Percentiles rank a stretch among this genome's conserved stretches.
These are phyloP conservation scores for Trametes cingulata DNA, from an alignment of 768 basidiomycete species.

Conservation along the genomic window DNA sequence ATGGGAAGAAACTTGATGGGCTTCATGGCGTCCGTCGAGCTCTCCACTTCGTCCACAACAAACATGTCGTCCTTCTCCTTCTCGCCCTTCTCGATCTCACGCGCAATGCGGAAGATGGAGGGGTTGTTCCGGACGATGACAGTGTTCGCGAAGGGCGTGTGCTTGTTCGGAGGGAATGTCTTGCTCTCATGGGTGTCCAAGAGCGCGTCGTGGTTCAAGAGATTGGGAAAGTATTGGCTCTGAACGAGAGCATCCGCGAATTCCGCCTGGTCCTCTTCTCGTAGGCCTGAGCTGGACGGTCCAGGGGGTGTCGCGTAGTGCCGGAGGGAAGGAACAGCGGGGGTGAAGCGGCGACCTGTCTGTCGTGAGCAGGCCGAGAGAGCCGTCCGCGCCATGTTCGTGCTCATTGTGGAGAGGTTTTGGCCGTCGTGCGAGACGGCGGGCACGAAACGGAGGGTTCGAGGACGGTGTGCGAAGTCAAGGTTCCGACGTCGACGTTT, in stretches of 20 bases:
- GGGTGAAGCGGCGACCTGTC: not conserved
- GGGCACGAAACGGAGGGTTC: not conserved
- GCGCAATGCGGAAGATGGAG: constrained; percentile 55
- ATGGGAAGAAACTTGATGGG: constrained; percentile 40
- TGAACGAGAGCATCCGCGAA: constrained; percentile 1
- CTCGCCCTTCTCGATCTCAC: constrained; percentile 34
- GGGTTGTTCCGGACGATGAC: constrained; percentile 71
- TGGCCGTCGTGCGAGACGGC: not conserved
- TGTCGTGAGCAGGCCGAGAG: constrained; percentile 3
- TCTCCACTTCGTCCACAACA: constrained; percentile 23
- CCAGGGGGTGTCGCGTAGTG: constrained; percentile 10
- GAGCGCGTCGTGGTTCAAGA: constrained; percentile 61
- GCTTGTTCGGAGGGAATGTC: constrained; percentile 53
- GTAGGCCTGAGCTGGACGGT: not conserved
- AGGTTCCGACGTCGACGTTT: not conserved
- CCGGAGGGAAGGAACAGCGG: not conserved
- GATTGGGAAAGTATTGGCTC: constrained; percentile 47
- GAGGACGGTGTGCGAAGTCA: not conserved
- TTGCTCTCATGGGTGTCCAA: constrained; percentile 60
- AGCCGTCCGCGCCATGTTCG: not conserved
- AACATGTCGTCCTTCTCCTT: constrained; percentile 32
- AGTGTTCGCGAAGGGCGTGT: constrained; percentile 57
- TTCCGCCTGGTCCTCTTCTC: constrained; percentile 2
- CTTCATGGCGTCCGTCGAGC: constrained; percentile 16
- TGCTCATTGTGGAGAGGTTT: constrained; percentile 1